Base-by-base conservation (phyloP, 371 early-diverging fungal species). In the Mucor irregularis region DNA sequence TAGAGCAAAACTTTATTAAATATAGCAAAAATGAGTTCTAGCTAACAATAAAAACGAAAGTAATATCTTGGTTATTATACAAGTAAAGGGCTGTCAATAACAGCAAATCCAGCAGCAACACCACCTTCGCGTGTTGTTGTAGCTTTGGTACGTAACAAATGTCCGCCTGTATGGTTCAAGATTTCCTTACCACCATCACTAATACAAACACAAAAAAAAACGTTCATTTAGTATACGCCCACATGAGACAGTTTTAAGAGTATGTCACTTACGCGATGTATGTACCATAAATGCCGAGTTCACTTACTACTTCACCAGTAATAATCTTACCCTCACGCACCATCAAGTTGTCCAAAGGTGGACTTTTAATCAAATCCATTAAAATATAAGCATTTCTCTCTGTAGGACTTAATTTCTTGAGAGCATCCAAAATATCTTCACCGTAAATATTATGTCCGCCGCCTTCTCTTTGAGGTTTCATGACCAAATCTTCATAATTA, bases 381-480 rank as follows among this genome's bases (percentile, higher is more conserved):
- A 94, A 69, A 46, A 98, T 97, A 62, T 89, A 96, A 0, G 90
- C 94, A 56, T 83, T 87, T 19, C 88, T 81, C 43, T 76, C 92
- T 28, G 83, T 74, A 4, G 58, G 64, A 0, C 82, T 67, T 34
- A 96, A 40, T 25, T 68, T 66, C 10, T 61, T 34, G 3, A 98
- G 60, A 0, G 68, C 62, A 5, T 37, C 38, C 5, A 83, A 75
- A 45, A 98, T 92, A 49, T 96, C 95, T n/a, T 78, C 62, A 14
- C 95, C 92, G 67, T 97, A 98, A 24, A 93, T 75, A 71, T 98
- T 98, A 76, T 96, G 92, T 29, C 95, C 98, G 11, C 99, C 99
- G 4, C 99, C 99, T 71, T 98, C 97, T 29, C 97, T 83, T 69
- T 96, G 97, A 4, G 99, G 97, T 68, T 98, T 98, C 80, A 96